phyloP scores from a whole-genome alignment of 805 yeast species.

The Suhomyces sp. region DNA sequence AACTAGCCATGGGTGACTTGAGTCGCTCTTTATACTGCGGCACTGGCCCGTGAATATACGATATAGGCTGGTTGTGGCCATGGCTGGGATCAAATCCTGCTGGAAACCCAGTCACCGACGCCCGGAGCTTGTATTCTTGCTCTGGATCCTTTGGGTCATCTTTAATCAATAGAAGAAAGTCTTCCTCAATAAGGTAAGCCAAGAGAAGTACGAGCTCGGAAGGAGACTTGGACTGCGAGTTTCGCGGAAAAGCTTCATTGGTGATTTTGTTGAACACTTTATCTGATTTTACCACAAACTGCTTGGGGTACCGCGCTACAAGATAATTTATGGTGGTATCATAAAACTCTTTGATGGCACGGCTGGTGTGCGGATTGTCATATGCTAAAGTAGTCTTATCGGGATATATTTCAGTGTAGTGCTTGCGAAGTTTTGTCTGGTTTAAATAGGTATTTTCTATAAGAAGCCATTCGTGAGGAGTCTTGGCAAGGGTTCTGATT shows the following conservation, averaged over 20 bases:
- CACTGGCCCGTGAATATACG: constrained; percentile 66
- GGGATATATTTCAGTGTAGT: constrained; percentile 25
- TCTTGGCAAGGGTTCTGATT: constrained; percentile 24
- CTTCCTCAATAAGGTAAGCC: constrained; percentile 55
- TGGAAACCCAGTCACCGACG: constrained; percentile 61
- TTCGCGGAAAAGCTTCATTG: constrained; percentile 27
- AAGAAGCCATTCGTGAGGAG: constrained; percentile 54
- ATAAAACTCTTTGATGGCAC: constrained; percentile 51
- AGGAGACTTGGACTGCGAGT: constrained; percentile 12
- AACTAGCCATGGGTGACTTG: constrained; percentile 62
- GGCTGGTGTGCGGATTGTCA: constrained; percentile 17
- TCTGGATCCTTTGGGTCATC: constrained; percentile 39
- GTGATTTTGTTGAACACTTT: constrained; percentile 39
- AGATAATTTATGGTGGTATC: constrained; percentile 39
- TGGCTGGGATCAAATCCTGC: constrained; percentile 67
- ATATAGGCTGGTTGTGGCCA: constrained; percentile 51
- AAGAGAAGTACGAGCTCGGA: constrained; percentile 19
- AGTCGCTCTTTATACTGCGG: constrained; percentile 61
- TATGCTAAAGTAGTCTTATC: constrained; percentile 30
- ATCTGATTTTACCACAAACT: constrained; percentile 35
- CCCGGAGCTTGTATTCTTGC: constrained; percentile 58
- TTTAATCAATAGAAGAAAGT: constrained; percentile 52
- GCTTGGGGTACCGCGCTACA: constrained; percentile 50
- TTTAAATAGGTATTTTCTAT: constrained; percentile 59
- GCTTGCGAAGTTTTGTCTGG: constrained; percentile 39